Conservation (phyloP, 2,329 filamentous ascomycete species). For the Penicillium sp. region DNA sequence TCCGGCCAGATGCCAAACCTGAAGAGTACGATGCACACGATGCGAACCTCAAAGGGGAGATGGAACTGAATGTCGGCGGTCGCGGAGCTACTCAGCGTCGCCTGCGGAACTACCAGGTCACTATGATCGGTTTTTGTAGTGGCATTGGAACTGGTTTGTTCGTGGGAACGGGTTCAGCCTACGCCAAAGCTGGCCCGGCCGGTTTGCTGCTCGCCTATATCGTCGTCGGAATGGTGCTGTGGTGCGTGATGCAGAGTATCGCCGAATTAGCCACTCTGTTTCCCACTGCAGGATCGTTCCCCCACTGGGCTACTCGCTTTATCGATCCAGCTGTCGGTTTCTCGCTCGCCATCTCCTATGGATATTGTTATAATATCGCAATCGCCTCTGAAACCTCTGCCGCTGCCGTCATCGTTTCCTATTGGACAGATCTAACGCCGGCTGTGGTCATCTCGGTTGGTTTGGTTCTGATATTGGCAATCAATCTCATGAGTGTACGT, state of each 20-base stretch:
- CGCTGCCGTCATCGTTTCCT: slow-evolving; percentile 76
- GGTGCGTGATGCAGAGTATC: slow-evolving; percentile 82
- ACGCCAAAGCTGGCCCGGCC: slow-evolving; percentile 68
- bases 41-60: slow-evolving; percentile 21
- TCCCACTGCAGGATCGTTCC: slow-evolving; percentile 85
- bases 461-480: slow-evolving; percentile 27
- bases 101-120: slow-evolving; percentile 33
- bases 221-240: slow-evolving; percentile 72
- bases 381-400: slow-evolving; percentile 72
- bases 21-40: slow-evolving; percentile 7
- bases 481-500: slow-evolving; percentile 31
- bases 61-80: slow-evolving; percentile 33
- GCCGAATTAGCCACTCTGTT: slow-evolving; percentile 88
- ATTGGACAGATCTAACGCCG: slow-evolving; percentile 64
- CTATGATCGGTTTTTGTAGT: slow-evolving; percentile 33
- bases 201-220: slow-evolving; percentile 61
- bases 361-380: slow-evolving; percentile 83
- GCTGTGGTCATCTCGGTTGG: slow-evolving; percentile 63
- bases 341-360: slow-evolving; percentile 70
- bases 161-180: slow-evolving; percentile 69
- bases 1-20: slow-evolving; percentile 13
- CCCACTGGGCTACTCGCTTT: slow-evolving; percentile 83
- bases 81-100: slow-evolving; percentile 32
- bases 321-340: slow-evolving; percentile 89
- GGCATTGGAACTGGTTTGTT: slow-evolving; percentile 69